These are phyloP conservation scores for Bremia lactucae DNA, from an alignment of 352 stramenopile genomes.

Conservation along the genomic window DNA sequence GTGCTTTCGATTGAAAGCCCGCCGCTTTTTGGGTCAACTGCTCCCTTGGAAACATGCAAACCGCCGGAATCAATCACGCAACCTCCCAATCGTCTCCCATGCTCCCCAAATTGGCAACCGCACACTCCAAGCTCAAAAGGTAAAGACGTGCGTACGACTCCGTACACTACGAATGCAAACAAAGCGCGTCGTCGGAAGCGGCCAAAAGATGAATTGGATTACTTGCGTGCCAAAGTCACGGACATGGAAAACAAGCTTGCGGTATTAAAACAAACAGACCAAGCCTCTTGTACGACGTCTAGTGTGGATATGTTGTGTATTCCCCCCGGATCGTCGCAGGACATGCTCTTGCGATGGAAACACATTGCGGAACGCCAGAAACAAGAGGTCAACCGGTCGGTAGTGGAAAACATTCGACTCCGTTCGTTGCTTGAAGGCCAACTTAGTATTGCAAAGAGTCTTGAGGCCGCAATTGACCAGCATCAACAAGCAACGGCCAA, in stretches of 20 bases:
- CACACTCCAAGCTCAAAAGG: conserved; percentile 5
- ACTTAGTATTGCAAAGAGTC: conserved; percentile 18
- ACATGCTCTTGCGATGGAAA: conserved; percentile 19
- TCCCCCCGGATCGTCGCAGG: background rate
- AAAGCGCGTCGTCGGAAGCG: conserved; percentile 21
- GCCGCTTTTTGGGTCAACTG: background rate
- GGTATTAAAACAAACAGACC: conserved; percentile 3
- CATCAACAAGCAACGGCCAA: conserved; percentile 19
- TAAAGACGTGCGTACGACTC: conserved; percentile 7
- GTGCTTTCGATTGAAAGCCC: conserved; percentile 11
- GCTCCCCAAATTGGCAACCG: background rate
- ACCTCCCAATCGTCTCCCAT: background rate
- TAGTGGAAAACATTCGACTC: conserved; percentile 23
- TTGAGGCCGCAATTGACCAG: conserved; percentile 24
- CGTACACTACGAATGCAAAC: conserved; percentile 11
- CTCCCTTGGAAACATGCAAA: background rate
- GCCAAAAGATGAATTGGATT: conserved; percentile 31
- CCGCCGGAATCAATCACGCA: background rate
- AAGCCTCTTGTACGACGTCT: conserved; percentile 5
- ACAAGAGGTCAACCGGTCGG: conserved; percentile 13
- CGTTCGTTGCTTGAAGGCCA: conserved; percentile 23
- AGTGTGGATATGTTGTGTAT: conserved; percentile 1
- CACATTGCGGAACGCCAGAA: conserved; percentile 20
- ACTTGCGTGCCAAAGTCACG: conserved; percentile 20
- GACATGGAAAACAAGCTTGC: conserved; percentile 26